Evolutionary conservation across 78 protist genomes (phyloP), one percentile per base, ranked within the genome.

Genomic region (Guillardia theta): DNA sequence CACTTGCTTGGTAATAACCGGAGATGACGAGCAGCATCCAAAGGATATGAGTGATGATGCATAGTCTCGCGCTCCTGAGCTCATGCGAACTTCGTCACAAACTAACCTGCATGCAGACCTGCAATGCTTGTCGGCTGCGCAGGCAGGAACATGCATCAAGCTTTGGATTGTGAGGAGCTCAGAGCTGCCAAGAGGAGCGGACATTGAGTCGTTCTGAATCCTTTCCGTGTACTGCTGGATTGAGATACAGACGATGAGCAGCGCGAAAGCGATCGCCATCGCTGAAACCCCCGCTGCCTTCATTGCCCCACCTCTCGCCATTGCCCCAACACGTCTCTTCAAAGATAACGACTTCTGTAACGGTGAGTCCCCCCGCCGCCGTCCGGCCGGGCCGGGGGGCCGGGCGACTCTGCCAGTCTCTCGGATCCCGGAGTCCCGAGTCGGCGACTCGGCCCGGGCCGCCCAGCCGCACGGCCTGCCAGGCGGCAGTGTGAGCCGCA

Each of bases 91-190:
- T 43, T 70, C 83, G 36, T 70, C 83, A 70, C 83, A 70, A 24
- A 70, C 83, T 43, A 70, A 12, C 8, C 83, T 24, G 83, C 83
- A 70, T 18, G 83, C 83, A 24, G 83, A 70, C 46, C 83, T 36
- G 41, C 83, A 70, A 6, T 70, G 83, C 83, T 24, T 70, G 33
- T 70, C 83, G 46, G 83, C 83, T 1, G 83, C 83, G 36, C 83
- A 70, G 41, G 36, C 22, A 15, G 83, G 83, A 22, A 36, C 83
- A 24, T 70, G 83, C 83, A 70, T 24, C 41, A 70, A 58, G 70
- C 70, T 58, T 30, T 58, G 70, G 83, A 70, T 70, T 18, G 83
- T 70, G 36, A 70, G 83, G n/a, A 70, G 33, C 83, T 70, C 83
- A 33, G 83, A 12, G 1, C 27, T 24, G 9, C 83, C 70, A 1